Percentiles rank a stretch among this genome's conserved stretches.
Conservation (phyloP, 2,329 filamentous ascomycete genomes). For the Aspergillus persii region DNA sequence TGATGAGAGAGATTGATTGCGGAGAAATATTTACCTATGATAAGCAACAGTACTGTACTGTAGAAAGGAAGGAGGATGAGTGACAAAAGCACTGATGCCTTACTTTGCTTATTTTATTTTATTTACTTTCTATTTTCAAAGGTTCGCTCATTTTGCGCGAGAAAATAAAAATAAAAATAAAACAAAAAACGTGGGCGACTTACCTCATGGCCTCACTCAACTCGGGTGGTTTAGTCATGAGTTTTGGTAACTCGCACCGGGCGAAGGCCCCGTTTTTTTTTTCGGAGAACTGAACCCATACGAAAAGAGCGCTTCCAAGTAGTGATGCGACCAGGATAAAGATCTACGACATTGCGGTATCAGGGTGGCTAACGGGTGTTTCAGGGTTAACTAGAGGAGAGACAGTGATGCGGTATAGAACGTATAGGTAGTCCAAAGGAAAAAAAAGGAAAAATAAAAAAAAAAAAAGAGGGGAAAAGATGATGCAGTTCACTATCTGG, state of each 20-base stretch:
- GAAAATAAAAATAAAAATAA: background rate
- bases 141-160: background rate
- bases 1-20: background rate
- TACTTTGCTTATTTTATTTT: slow-evolving; percentile 5
- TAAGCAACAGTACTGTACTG: background rate
- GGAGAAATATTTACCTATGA: background rate
- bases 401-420: background rate
- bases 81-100: slow-evolving; percentile 17
- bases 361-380: background rate
- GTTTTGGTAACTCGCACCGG: background rate
- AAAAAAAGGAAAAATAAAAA: background rate
- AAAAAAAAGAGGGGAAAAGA: background rate
- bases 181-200: background rate
- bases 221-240: background rate
- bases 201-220: background rate
- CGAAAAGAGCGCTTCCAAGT: background rate
- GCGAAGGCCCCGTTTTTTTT: background rate
- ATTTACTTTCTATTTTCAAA: background rate
- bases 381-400: background rate
- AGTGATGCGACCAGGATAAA: background rate
- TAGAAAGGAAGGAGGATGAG: background rate
- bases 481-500: background rate
- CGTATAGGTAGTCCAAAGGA: background rate
- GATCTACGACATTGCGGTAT: background rate
- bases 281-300: background rate